A percentile compares a stretch with the other conserved stretches of the same genome.
Evolutionary conservation across 2,329 filamentous ascomycete species (phyloP).

Genomic region (Keithomyces neogunnii): DNA sequence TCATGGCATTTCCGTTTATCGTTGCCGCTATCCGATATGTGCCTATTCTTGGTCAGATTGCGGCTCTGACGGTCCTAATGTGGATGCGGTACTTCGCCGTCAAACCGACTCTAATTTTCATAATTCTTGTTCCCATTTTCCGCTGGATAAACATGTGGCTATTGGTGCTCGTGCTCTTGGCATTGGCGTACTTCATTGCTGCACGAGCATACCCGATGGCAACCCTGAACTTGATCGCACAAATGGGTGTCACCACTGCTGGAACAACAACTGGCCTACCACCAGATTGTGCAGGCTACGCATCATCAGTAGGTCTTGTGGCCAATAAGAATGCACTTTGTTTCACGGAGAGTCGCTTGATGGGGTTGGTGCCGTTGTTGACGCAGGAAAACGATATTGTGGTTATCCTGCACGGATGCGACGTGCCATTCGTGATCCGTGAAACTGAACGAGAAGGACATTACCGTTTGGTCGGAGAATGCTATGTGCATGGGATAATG

Average conservation of each 20-base stretch:
- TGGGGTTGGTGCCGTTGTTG: slow-evolving; percentile 7
- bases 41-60: slow-evolving; percentile 1
- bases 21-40: slow-evolving; percentile 4
- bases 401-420: slow-evolving; percentile 8
- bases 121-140: slow-evolving; percentile 5
- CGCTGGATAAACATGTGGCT: slow-evolving; percentile 4
- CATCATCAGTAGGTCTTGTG: background rate
- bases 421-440: slow-evolving; percentile 8
- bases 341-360: slow-evolving; percentile 3
- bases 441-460: background rate
- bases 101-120: background rate
- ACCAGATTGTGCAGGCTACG: slow-evolving; percentile 2
- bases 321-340: slow-evolving; percentile 4
- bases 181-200: slow-evolving; percentile 1
- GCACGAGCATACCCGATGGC: background rate
- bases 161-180: slow-evolving; percentile 1
- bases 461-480: slow-evolving; percentile 7
- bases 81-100: background rate
- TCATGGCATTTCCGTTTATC: background rate
- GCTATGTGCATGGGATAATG: slow-evolving; percentile 11
- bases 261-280: slow-evolving; percentile 3
- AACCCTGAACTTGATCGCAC: background rate
- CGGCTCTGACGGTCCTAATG: background rate
- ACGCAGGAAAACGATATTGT: slow-evolving; percentile 5
- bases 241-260: slow-evolving; percentile 2